These are phyloP conservation scores for Solanum hybrid DNA, from an alignment of 305 asterid genomes.

Conservation along the genomic window DNA sequence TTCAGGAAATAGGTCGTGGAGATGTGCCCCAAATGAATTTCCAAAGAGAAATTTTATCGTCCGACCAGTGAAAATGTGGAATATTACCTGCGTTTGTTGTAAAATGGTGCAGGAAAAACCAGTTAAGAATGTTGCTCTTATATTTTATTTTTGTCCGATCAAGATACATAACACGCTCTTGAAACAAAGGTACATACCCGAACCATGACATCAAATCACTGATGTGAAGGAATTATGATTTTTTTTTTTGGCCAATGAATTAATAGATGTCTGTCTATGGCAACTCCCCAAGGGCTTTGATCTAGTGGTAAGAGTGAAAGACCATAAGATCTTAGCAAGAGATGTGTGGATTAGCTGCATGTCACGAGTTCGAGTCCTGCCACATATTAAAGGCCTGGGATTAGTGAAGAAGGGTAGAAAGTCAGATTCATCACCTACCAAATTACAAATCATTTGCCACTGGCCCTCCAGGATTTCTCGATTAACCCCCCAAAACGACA, in stretches of 20 bases:
- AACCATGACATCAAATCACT: neutral
- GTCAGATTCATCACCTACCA: neutral
- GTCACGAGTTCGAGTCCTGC: neutral
- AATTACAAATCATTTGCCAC: neutral
- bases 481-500: neutral
- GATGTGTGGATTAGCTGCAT: neutral
- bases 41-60: neutral
- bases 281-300: neutral
- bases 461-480: neutral
- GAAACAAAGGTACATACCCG: neutral
- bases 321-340: neutral
- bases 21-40: neutral
- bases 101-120: neutral
- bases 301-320: neutral
- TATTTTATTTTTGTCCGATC: neutral
- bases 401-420: neutral
- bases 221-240: neutral
- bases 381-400: neutral
- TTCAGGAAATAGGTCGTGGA: neutral
- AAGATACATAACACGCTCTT: neutral
- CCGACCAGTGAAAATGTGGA: neutral
- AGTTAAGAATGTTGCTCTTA: neutral
- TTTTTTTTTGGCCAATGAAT: neutral
- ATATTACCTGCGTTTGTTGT: neutral
- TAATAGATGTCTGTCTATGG: neutral